These are phyloP conservation scores for Coelastrella sp. DNA, from an alignment of 139 green algal species.

Conservation along the genomic window DNA sequence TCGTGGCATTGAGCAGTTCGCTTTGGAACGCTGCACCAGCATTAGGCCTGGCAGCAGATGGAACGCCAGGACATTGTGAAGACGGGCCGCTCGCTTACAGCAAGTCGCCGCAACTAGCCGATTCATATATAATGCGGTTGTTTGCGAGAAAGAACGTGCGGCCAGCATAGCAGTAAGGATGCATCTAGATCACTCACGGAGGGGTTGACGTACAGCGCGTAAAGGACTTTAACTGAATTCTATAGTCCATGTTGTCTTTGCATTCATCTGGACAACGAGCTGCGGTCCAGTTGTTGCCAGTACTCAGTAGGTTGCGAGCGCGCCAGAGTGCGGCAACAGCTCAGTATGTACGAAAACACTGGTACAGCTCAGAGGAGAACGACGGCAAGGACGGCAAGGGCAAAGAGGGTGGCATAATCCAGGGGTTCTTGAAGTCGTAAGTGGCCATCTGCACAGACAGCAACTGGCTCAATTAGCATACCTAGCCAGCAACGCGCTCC, in stretches of 20 bases:
- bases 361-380: constrained; percentile 1
- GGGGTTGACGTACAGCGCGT: not conserved
- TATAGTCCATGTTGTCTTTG: not conserved
- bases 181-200: not conserved
- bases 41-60: no score
- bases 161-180: not conserved
- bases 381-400: not conserved
- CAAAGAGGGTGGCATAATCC: not conserved
- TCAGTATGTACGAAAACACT: not conserved
- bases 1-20: no score
- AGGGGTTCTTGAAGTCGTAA: constrained; percentile 1
- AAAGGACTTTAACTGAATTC: not conserved
- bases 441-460: not conserved
- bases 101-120: no score
- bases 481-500: not conserved
- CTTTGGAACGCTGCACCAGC: no score
- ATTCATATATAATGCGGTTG: no score
- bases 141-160: no score
- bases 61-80: no score
- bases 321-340: not conserved
- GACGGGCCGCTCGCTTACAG: no score
- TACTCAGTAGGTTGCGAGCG: constrained; percentile 6
- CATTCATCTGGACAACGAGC: not conserved
- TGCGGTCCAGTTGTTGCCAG: constrained; percentile 17
- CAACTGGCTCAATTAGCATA: not conserved